phyloP scores from a whole-genome alignment of 2,329 filamentous ascomycete species.

The Thelonectria blattea region DNA sequence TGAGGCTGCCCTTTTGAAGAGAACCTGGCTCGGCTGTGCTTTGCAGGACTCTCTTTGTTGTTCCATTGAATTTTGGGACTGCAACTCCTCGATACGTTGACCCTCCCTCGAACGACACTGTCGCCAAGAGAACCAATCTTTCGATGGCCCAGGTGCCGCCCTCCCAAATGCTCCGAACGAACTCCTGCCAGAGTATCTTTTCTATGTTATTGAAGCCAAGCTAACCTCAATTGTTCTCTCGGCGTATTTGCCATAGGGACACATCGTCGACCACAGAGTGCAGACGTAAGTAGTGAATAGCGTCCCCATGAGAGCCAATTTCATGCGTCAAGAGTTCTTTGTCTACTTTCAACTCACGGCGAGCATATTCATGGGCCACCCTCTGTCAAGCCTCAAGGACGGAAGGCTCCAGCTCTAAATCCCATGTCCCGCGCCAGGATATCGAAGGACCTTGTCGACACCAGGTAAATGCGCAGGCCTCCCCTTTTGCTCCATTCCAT shows the following conservation, averaged over 20 bases:
- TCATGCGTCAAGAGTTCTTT: not conserved
- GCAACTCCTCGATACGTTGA: too few relatives aligned
- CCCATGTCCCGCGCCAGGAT: slow-evolving; percentile 19
- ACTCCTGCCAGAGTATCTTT: too few relatives aligned
- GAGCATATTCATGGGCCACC: not conserved
- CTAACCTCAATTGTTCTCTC: slow-evolving; percentile 15
- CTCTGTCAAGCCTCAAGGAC: slow-evolving; percentile 4
- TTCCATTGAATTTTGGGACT: too few relatives aligned
- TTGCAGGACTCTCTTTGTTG: too few relatives aligned
- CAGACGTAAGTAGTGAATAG: slow-evolving; percentile 19
- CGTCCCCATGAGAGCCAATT: slow-evolving; percentile 25
- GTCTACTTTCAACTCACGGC: not conserved
- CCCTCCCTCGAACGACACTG: too few relatives aligned
- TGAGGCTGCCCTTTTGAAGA: too few relatives aligned
- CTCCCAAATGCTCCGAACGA: too few relatives aligned
- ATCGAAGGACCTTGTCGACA: not conserved
- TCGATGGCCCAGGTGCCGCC: too few relatives aligned
- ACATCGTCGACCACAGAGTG: slow-evolving; percentile 14
- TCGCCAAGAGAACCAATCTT: too few relatives aligned
- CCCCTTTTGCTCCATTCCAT: slow-evolving; percentile 19
- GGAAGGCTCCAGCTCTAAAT: not conserved
- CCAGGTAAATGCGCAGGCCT: slow-evolving; percentile 23
- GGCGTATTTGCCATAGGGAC: slow-evolving; percentile 19
- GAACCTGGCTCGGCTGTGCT: too few relatives aligned
- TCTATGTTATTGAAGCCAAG: not conserved